Percentiles rank a stretch among this genome's conserved stretches.
Evolutionary conservation across 2,329 filamentous ascomycete species (phyloP).

Genomic region (Penicillium freii): DNA sequence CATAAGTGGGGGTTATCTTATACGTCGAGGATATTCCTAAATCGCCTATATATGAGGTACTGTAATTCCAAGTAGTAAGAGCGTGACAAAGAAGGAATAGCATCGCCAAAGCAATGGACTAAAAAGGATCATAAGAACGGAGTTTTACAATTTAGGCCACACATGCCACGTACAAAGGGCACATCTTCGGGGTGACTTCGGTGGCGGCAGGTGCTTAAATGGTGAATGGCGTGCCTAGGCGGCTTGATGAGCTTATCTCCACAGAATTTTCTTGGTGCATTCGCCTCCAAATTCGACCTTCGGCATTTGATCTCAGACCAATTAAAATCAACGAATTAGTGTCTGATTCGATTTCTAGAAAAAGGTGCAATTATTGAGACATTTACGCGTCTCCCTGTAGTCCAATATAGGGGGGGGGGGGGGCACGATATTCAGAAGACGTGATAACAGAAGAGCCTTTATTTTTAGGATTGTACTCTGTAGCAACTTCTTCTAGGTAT

Average conservation of each 20-base stretch:
- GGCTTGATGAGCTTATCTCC: constrained; percentile 1
- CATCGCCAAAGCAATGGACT: no score
- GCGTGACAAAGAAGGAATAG: no score
- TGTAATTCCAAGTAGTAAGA: background rate
- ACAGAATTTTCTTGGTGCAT: background rate
- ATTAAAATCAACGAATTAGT: background rate
- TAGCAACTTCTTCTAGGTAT: background rate
- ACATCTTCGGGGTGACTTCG: background rate
- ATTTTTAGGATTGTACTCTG: background rate
- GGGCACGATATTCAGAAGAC: background rate
- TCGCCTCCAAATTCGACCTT: background rate
- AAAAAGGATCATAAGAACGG: no score
- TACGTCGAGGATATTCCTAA: background rate
- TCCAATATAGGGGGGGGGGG: background rate
- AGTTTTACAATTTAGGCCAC: background rate
- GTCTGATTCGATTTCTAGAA: no score
- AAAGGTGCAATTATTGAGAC: background rate
- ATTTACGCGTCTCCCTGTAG: background rate
- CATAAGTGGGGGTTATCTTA: background rate
- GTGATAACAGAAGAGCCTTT: background rate
- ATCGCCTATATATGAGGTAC: background rate
- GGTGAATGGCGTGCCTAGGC: constrained; percentile 1
- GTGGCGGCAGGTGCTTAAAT: background rate
- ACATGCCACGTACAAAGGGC: background rate
- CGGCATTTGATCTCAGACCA: background rate